Evolutionary conservation across 371 early-diverging fungal species (phyloP).

Genomic region (Syncephalastrum monosporum): DNA sequence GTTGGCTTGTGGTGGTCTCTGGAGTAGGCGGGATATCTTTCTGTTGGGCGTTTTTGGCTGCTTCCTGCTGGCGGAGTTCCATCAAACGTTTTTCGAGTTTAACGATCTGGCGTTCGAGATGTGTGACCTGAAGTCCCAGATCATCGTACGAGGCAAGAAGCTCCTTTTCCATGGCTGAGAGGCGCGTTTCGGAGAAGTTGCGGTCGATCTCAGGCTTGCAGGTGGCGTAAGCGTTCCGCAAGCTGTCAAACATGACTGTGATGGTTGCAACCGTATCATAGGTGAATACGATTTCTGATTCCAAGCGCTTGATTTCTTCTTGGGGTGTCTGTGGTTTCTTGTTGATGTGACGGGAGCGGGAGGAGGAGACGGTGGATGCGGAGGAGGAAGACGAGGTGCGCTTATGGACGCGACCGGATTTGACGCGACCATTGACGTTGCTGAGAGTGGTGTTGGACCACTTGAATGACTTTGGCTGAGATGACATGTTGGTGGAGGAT

Average conservation of each 20-base stretch:
- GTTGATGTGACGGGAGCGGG: constrained; percentile 1
- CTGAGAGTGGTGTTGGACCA: constrained; percentile 9
- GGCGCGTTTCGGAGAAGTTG: constrained; percentile 17
- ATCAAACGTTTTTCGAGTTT: constrained; percentile 29
- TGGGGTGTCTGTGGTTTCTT: constrained; percentile 2
- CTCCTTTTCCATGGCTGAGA: constrained; percentile 42
- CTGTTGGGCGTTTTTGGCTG: constrained; percentile 3
- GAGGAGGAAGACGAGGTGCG: constrained; percentile 12
- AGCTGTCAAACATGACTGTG: constrained; percentile 35
- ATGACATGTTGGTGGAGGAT: constrained; percentile 3
- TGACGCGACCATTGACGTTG: constrained; percentile 2
- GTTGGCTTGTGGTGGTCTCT: background rate
- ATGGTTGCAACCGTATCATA: constrained; percentile 38
- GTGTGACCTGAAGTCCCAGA: constrained; percentile 33
- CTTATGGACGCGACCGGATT: constrained; percentile 15
- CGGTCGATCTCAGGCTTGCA: constrained; percentile 27
- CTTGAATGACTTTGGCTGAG: constrained; percentile 12
- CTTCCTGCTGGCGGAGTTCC: constrained; percentile 17
- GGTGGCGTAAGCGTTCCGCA: constrained; percentile 29
- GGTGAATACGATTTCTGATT: constrained; percentile 35
- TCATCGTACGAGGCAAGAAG: constrained; percentile 47
- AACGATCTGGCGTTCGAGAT: constrained; percentile 36
- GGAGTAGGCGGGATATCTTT: constrained; percentile 2
- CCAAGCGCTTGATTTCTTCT: constrained; percentile 21
- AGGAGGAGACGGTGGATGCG: background rate